phyloP scores from a whole-genome alignment of 768 basidiomycete species.

The Hericium alpestre region DNA sequence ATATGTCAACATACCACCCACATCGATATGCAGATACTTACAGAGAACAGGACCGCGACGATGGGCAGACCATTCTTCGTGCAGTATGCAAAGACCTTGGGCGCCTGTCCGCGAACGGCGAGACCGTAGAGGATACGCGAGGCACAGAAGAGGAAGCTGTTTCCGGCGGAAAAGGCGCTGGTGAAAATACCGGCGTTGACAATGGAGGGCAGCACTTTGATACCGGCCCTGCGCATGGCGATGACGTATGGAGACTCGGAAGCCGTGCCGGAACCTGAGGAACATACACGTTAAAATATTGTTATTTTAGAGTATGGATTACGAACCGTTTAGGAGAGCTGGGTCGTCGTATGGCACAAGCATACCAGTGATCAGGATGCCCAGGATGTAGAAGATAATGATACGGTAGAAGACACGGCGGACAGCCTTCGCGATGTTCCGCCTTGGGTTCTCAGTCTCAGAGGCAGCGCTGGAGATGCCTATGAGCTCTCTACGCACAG shows the following conservation, averaged over 20 bases:
- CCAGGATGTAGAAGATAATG: conserved; percentile 66
- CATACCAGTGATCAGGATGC: conserved; percentile 68
- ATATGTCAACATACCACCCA: not conserved
- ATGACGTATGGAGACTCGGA: conserved; percentile 79
- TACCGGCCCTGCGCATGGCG: conserved; percentile 61
- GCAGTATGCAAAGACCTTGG: conserved; percentile 34
- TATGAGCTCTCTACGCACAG: not conserved
- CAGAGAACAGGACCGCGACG: conserved; percentile 21
- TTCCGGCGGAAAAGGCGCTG: conserved; percentile 62
- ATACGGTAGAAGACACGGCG: conserved; percentile 75
- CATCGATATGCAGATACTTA: conserved; percentile 9
- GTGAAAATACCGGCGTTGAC: conserved; percentile 68
- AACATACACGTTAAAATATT: not conserved
- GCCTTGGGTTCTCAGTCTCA: conserved; percentile 68
- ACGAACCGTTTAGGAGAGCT: conserved; percentile 29
- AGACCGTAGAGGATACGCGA: conserved; percentile 33
- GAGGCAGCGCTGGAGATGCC: conserved; percentile 46
- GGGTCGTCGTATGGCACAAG: conserved; percentile 62
- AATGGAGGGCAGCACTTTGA: conserved; percentile 56
- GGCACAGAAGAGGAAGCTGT: conserved; percentile 48
- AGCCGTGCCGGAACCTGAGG: conserved; percentile 44
- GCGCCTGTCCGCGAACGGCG: conserved; percentile 28
- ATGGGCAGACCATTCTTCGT: conserved; percentile 43
- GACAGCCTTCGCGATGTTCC: conserved; percentile 70
- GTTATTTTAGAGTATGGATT: not conserved